Base-by-base conservation (phyloP, 164 flowering plant genomes). In the Stephania japonica region DNA sequence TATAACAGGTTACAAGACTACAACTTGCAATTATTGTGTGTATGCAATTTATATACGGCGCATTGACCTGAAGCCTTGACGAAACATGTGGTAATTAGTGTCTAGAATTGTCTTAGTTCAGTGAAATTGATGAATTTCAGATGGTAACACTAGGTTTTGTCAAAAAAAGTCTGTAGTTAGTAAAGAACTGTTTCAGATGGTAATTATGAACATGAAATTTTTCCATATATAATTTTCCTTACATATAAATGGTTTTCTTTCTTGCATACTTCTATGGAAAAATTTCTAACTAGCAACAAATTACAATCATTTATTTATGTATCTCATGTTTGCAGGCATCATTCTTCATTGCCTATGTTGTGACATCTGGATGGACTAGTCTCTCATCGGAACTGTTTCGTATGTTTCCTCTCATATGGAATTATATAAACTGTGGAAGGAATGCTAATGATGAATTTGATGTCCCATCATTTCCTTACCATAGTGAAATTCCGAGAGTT, bases 331-430 rank as follows among this genome's bases (percentile, higher is more conserved):
- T 85, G 79, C 72, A 94, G 99, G 94, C 97, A 42, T 85, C 97
- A 4, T 94, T 94, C 81, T 94, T 88, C 81, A 87, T 94, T 68
- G 81, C 99, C 8, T 94, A 92, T 79, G 97, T 92, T 69, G 90
- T 94, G 72, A 92, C 98, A 71, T 85, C 91, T 66, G 99, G 98
- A 72, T 94, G 99, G 99, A 88, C 98, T 11, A 84, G 87, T 78
- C 71, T 82, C 66, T 73, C 92, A 49, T 81, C 94, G 41, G 92
- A 94, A 77, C 88, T 94, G 59, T 83, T 92, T 65, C 88, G 86
- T 26, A 42, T 84, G 38, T 13, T 75, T n/a, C 87, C 87, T 64
- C 76, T 91, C 38, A 25, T 92, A 56, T 76, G 72, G 27, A 85
- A 82, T 83, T 77, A 72, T 50, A 56, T 91, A 14, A 81, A 67